Evolutionary conservation across 2,329 filamentous ascomycete genomes (phyloP).

Genomic region (Alternaria alternata): DNA sequence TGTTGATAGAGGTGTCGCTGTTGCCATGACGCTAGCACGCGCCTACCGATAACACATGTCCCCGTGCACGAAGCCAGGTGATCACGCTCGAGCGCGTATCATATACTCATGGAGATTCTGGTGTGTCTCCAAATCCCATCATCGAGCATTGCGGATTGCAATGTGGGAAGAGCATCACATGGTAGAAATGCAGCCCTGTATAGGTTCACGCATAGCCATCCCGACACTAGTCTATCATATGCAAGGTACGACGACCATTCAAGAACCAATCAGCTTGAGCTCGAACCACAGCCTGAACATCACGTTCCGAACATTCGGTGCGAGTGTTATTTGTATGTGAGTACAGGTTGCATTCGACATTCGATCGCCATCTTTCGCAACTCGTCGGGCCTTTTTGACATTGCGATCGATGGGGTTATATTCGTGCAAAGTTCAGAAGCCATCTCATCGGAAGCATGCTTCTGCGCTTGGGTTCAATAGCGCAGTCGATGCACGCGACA

Average conservation of each 20-base stretch:
- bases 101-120: neutral
- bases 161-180: neutral
- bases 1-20: constrained; percentile 21
- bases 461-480: neutral
- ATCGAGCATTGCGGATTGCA: neutral
- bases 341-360: neutral
- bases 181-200: neutral
- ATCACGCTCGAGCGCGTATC: neutral
- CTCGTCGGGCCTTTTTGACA: neutral
- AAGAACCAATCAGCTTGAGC: neutral
- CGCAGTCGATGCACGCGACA: neutral
- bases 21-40: constrained; percentile 39
- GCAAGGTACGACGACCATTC: neutral
- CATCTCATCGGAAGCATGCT: neutral
- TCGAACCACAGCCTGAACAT: neutral
- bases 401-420: neutral
- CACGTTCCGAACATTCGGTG: neutral
- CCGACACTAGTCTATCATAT: neutral
- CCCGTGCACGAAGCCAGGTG: constrained; percentile 23
- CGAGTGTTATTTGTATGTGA: neutral
- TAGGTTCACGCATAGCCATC: neutral
- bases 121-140: neutral
- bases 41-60: constrained; percentile 35
- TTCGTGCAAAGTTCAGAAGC: neutral
- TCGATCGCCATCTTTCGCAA: neutral